Evolutionary conservation across 2,329 filamentous ascomycete genomes (phyloP), one percentile per base, ranked within the genome.

Genomic region (Neurospora sp.): DNA sequence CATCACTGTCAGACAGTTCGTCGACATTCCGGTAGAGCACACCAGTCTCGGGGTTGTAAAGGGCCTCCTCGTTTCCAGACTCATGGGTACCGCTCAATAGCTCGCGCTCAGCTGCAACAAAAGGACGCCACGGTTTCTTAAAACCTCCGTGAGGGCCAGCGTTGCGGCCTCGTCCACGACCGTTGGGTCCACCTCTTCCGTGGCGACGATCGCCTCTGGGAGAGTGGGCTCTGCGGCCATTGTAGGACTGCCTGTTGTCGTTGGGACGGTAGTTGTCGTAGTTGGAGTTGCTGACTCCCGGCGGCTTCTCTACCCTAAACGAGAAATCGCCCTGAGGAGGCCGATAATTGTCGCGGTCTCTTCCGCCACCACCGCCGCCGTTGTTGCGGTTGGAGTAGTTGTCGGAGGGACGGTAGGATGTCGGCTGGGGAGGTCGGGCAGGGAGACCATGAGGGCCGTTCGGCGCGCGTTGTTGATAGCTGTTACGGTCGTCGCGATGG

Each of bases 1-100:
- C 88, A 67, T 87, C 86, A 72, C 87, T 88, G 73, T 90, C 87
- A 0, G 87, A 89, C 36, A 90, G 78, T 17, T 89, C 84, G 40
- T 88, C 85, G 5, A 89, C 67, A 42, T 85, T 77, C 68, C 84
- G 82, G 74, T 86, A 90, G 66, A 84, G 88, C 13, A 82, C 82
- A 6, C 81, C 81, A 1, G 78, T 81, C 2, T 82, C 79, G 7
- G 76, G 78, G 70, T 85, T 81, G 11, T 82, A 82, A 19, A 87
- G 79, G 52, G 82, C 81, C 62, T 85, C 81, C 66, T 84, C 82
- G 0, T 82, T 79, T 15, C 82, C 74, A 9, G 80, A 78, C 40
- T 80, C 77, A 52, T 82, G 81, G 43, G 80, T 78, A 69, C 81
- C 80, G 15, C 80, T 81, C 52, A 89, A 76, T 13, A 89, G 78